These are phyloP conservation scores for Aspergillus pseudoviridinutans DNA, from an alignment of 2,329 filamentous ascomycete genomes.

Conservation along the genomic window DNA sequence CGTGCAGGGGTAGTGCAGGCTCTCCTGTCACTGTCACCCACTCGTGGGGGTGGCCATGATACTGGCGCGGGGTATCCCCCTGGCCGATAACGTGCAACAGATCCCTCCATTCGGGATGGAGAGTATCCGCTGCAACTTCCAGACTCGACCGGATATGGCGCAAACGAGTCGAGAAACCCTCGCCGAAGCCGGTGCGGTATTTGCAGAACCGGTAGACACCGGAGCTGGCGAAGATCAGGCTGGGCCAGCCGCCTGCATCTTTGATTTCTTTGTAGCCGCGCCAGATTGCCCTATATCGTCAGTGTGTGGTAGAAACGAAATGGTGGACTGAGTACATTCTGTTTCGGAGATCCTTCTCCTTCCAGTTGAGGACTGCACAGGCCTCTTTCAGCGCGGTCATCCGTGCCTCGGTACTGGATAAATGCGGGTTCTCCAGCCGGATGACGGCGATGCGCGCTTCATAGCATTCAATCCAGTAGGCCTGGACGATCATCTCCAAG, in stretches of 20 bases:
- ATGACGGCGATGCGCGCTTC: constrained; percentile 48
- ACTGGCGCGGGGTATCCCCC: constrained; percentile 5
- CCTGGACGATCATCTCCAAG: constrained; percentile 57
- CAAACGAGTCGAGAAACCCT: constrained; percentile 48
- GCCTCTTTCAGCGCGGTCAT: constrained; percentile 53
- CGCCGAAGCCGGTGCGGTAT: constrained; percentile 53
- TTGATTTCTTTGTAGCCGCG: constrained; percentile 58
- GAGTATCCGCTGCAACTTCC: constrained; percentile 52
- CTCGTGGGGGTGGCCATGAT: constrained; percentile 23
- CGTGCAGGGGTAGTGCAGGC: constrained; percentile 10
- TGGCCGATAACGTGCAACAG: constrained; percentile 30
- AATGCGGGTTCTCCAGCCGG: constrained; percentile 34
- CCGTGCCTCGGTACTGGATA: constrained; percentile 47
- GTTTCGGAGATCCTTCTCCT: constrained; percentile 56
- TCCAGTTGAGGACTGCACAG: constrained; percentile 52
- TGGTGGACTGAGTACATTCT: constrained; percentile 16
- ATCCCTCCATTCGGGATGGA: constrained; percentile 53
- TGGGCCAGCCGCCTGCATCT: constrained; percentile 53
- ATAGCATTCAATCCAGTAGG: constrained; percentile 55
- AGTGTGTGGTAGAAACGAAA: not conserved
- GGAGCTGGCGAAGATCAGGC: constrained; percentile 55
- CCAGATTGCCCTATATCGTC: constrained; percentile 44
- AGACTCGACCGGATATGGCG: constrained; percentile 44
- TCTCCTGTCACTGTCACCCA: constrained; percentile 18
- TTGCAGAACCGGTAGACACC: constrained; percentile 60